Percentiles rank a stretch among this genome's conserved stretches.
phyloP scores from a whole-genome alignment of 345 rosid genomes.

The Gossypium rotundifolium region DNA sequence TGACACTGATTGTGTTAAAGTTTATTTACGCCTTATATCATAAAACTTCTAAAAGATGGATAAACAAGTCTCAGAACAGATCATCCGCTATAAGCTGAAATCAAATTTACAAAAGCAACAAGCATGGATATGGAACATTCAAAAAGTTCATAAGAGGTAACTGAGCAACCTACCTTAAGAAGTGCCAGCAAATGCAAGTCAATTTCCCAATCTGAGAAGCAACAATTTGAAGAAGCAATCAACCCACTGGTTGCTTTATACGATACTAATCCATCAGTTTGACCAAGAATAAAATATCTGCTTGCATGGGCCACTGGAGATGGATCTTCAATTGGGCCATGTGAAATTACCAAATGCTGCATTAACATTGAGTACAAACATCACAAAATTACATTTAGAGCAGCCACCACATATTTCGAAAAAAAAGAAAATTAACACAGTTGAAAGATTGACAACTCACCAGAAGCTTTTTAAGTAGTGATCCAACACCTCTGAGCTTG shows the following conservation, averaged over 20 bases:
- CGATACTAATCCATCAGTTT: constrained; percentile 67
- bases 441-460: constrained; percentile 38
- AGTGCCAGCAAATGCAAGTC: constrained; percentile 66
- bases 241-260: constrained; percentile 68
- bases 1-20: background rate
- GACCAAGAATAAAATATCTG: constrained; percentile 58
- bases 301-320: constrained; percentile 70
- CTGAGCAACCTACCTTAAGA: constrained; percentile 50
- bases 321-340: constrained; percentile 85
- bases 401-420: constrained; percentile 3
- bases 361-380: constrained; percentile 29
- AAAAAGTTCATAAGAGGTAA: constrained; percentile 1
- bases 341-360: constrained; percentile 72
- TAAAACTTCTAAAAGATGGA: background rate
- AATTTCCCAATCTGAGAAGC: constrained; percentile 60
- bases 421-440: constrained; percentile 10
- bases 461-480: constrained; percentile 76
- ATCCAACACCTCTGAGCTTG: constrained; percentile 50
- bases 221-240: constrained; percentile 68
- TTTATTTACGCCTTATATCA: background rate
- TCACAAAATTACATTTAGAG: constrained; percentile 8
- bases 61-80: background rate
- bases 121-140: background rate
- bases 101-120: background rate
- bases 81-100: background rate